These are phyloP conservation scores for Colletotrichum agaves DNA, from an alignment of 2,329 filamentous ascomycete species.

Conservation along the genomic window DNA sequence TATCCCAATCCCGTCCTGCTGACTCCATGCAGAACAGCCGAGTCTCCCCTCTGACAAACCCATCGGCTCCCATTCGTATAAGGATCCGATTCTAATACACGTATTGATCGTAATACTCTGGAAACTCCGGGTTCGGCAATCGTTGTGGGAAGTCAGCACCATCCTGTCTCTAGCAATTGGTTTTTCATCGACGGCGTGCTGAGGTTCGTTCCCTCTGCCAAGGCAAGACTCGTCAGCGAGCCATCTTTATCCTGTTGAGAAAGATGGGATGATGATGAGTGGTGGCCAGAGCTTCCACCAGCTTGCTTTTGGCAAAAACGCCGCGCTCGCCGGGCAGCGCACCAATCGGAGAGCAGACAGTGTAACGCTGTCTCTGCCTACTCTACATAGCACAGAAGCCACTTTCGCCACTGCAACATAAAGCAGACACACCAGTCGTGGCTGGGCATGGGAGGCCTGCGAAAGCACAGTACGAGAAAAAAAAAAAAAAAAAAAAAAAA, in stretches of 20 bases:
- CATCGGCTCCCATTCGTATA: not conserved
- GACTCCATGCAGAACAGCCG: conserved; percentile 12
- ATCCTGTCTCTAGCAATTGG: not conserved
- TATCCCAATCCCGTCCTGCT: conserved; percentile 12
- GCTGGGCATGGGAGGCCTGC: conserved; percentile 4
- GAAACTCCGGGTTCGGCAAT: not conserved
- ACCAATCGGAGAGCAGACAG: conserved; percentile 1
- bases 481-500: too few relatives aligned
- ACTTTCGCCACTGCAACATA: not conserved
- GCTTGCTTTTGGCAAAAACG: conserved; percentile 24
- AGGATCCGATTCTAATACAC: conserved; percentile 14
- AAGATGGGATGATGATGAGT: conserved; percentile 13
- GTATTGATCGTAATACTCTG: not conserved
- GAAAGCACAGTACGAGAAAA: not conserved
- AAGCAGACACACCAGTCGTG: not conserved
- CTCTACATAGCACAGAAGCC: not conserved
- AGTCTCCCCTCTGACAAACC: conserved; percentile 3
- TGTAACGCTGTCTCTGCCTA: conserved; percentile 5
- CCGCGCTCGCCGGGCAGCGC: conserved; percentile 4
- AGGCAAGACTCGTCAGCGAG: conserved; percentile 1
- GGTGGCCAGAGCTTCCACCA: conserved; percentile 25
- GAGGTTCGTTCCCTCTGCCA: conserved; percentile 13
- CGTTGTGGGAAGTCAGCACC: not conserved
- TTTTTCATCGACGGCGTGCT: conserved; percentile 2
- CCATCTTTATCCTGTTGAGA: not conserved